Conservation (phyloP, 352 stramenopile genomes). For the Poterioochromonas sp. region DNA sequence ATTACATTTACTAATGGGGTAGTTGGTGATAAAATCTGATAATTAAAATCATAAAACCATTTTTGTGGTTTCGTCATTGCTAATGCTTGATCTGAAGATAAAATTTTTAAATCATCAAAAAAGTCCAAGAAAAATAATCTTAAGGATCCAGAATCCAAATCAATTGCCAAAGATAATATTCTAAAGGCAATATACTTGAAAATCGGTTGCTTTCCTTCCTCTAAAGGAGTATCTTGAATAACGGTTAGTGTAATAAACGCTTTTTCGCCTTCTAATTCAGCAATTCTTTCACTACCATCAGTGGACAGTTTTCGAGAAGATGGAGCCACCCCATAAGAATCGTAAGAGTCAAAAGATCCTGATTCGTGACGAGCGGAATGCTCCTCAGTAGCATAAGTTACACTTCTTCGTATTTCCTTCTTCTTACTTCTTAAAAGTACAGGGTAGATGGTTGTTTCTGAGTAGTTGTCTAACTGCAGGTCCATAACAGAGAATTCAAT, state of each 20-base stretch:
- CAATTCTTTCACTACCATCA: not conserved
- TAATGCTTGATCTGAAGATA: not conserved
- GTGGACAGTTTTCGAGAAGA: not conserved
- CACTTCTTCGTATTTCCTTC: conserved; percentile 27
- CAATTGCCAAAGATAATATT: not conserved
- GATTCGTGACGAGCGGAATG: not conserved
- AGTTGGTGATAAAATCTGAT: not conserved
- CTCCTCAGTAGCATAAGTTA: not conserved
- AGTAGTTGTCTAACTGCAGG: conserved; percentile 35
- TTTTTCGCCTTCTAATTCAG: not conserved
- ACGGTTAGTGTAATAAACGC: conserved; percentile 4
- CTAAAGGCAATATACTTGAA: conserved; percentile 23
- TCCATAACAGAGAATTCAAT: conserved; percentile 13
- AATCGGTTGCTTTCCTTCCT: not conserved
- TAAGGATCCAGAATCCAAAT: conserved; percentile 22
- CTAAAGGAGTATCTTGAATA: not conserved
- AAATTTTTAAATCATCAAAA: conserved; percentile 21
- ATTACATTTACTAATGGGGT: not conserved
- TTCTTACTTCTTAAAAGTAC: conserved; percentile 25
- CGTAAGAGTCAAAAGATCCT: not conserved
- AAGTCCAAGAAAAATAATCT: conserved; percentile 25
- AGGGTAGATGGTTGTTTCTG: conserved; percentile 24
- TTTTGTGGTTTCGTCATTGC: not conserved
- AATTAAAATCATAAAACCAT: conserved; percentile 8
- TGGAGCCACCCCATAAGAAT: not conserved